Conservation (phyloP, 129 eudicot genomes). For the Mikania micrantha region DNA sequence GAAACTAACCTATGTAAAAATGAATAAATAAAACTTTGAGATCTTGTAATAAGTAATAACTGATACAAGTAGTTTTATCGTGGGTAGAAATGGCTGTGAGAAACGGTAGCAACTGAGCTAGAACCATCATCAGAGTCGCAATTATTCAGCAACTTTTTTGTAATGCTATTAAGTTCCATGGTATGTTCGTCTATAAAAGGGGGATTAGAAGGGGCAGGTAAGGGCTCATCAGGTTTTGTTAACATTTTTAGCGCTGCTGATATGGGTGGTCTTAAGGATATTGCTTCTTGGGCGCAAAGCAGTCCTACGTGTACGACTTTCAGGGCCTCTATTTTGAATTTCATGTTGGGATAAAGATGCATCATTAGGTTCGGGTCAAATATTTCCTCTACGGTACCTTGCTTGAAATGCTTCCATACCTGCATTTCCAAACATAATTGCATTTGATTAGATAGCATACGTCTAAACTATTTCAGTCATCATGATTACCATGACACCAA, state of each 20-base stretch:
- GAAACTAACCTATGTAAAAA: not conserved
- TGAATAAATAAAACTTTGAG: not conserved
- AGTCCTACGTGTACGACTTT: conserved; percentile 63
- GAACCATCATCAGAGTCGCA: conserved; percentile 14
- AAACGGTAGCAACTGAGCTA: conserved; percentile 45
- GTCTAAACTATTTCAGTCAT: not conserved
- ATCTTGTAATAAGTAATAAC: not conserved
- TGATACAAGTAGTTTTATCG: too few relatives aligned
- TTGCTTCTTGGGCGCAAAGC: conserved; percentile 63
- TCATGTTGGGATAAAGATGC: conserved; percentile 25
- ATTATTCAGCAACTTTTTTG: conserved; percentile 16
- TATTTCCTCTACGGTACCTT: conserved; percentile 47
- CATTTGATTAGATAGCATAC: not conserved
- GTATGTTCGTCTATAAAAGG: conserved; percentile 61
- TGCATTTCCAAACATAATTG: conserved; percentile 13
- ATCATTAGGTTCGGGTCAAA: conserved; percentile 56
- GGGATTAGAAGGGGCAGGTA: conserved; percentile 60
- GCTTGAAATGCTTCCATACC: conserved; percentile 78
- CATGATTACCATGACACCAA: too few relatives aligned
- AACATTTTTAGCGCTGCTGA: conserved; percentile 50
- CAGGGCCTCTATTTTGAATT: conserved; percentile 23
- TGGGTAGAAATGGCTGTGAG: conserved; percentile 51
- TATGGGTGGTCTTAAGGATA: conserved; percentile 60
- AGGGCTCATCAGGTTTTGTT: conserved; percentile 39
- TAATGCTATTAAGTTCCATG: conserved; percentile 42